These are phyloP conservation scores for Remersonia thermophila DNA, from an alignment of 2,329 filamentous ascomycete species.

Conservation along the genomic window DNA sequence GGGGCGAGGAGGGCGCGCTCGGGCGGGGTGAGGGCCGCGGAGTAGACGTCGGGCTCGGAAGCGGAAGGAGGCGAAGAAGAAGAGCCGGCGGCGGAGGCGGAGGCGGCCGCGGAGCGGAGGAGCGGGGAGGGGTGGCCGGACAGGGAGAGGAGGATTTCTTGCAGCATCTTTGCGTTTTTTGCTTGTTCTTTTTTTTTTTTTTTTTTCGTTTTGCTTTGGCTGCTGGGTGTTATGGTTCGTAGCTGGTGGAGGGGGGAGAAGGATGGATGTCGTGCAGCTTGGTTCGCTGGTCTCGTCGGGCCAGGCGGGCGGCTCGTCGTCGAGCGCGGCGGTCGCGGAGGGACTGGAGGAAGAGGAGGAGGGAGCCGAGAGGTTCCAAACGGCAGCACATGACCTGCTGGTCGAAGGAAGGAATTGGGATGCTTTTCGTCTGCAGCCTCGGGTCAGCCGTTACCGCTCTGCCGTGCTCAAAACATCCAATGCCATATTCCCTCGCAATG, in stretches of 20 bases:
- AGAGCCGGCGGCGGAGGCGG: conserved; percentile 24
- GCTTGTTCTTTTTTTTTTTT: neutral
- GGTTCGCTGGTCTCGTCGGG: neutral
- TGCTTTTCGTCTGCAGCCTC: neutral
- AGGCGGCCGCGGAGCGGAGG: conserved; percentile 45
- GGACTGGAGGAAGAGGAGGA: conserved; percentile 35
- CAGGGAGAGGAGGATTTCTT: conserved; percentile 94
- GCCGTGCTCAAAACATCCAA: neutral
- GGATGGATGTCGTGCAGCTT: too few relatives aligned
- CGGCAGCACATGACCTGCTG: conserved; percentile 34
- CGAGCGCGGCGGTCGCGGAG: conserved; percentile 23
- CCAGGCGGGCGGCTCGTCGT: conserved; percentile 5
- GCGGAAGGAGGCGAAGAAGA: neutral
- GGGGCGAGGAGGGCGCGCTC: conserved; percentile 72
- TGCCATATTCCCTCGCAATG: too few relatives aligned
- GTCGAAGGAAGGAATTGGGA: neutral
- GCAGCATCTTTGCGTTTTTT: conserved; percentile 57
- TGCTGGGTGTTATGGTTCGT: neutral
- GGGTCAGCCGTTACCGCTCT: too few relatives aligned
- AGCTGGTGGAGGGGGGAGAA: too few relatives aligned
- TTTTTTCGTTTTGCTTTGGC: neutral
- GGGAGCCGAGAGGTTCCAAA: conserved; percentile 38
- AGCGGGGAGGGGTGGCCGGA: conserved; percentile 87
- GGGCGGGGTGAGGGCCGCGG: conserved; percentile 52
- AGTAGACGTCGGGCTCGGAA: conserved; percentile 24